These are phyloP conservation scores for Penicillium paxilli DNA, from an alignment of 495 filamentous ascomycete species.

Conservation along the genomic window DNA sequence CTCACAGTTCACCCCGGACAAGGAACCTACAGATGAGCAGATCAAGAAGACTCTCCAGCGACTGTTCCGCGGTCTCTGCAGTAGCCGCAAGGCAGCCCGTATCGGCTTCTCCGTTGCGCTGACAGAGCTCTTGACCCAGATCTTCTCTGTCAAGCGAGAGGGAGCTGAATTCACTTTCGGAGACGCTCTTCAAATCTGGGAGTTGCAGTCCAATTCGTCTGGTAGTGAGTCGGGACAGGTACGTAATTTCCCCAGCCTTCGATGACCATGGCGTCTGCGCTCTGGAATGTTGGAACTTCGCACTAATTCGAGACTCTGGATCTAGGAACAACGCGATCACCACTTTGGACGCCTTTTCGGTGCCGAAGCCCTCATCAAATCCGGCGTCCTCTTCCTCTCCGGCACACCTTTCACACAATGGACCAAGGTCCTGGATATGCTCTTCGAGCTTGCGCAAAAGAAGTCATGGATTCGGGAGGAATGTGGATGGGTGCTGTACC, in stretches of 20 bases:
- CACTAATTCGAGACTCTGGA: conserved; percentile 2
- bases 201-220: conserved; percentile 63
- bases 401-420: conserved; percentile 51
- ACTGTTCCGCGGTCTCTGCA: conserved; percentile 85
- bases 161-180: conserved; percentile 40
- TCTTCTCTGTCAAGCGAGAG: conserved; percentile 37
- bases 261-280: neutral
- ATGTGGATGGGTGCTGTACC: conserved; percentile 70
- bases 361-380: conserved; percentile 78
- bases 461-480: conserved; percentile 90
- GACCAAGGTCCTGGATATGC: conserved; percentile 54
- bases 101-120: conserved; percentile 90
- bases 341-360: conserved; percentile 85
- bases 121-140: conserved; percentile 72
- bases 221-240: conserved; percentile 67
- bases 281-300: conserved; percentile 7
- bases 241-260: conserved; percentile 7
- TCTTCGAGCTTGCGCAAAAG: conserved; percentile 56
- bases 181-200: conserved; percentile 62
- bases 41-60: conserved; percentile 52
- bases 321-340: conserved; percentile 80
- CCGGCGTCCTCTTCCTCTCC: conserved; percentile 65
- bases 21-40: conserved; percentile 40
- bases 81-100: conserved; percentile 83
- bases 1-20: conserved; percentile 46